Conservation (phyloP, 1,284 basidiomycete genomes). For the Cutaneotrichosporon curvatum region DNA sequence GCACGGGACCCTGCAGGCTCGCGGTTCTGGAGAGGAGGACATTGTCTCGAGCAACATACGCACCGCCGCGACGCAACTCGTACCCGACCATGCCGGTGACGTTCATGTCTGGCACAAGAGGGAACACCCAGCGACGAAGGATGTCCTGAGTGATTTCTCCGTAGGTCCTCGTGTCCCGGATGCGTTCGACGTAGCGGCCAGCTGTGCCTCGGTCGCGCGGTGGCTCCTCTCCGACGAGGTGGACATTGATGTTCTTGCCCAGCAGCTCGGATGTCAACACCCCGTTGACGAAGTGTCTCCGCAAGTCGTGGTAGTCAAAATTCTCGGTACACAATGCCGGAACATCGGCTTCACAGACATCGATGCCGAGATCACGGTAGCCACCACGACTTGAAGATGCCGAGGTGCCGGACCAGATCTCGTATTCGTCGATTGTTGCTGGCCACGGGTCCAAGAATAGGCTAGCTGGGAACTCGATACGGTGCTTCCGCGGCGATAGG, state of each 20-base stretch:
- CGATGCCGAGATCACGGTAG: conserved; percentile 47
- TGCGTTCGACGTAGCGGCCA: conserved; percentile 79
- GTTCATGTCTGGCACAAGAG: conserved; percentile 87
- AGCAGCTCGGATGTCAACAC: conserved; percentile 90
- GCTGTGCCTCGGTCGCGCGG: conserved; percentile 13
- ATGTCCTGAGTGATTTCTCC: conserved; percentile 89
- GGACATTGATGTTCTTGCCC: conserved; percentile 89
- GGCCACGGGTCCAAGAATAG: conserved; percentile 52
- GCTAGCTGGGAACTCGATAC: conserved; percentile 38
- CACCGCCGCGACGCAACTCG: conserved; percentile 74
- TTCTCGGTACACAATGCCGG: conserved; percentile 97
- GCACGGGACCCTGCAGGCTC: conserved; percentile 31
- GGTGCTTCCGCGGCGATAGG: conserved; percentile 32
- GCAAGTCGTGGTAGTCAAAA: conserved; percentile 91
- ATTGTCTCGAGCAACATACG: conserved; percentile 71
- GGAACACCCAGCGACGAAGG: conserved; percentile 85
- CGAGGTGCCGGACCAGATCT: conserved; percentile 67
- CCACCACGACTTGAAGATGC: conserved; percentile 26
- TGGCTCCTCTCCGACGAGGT: conserved; percentile 57
- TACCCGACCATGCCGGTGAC: conserved; percentile 73
- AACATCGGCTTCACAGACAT: conserved; percentile 53
- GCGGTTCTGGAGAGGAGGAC: conserved; percentile 67
- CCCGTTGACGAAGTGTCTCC: conserved; percentile 92
- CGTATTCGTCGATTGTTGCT: conserved; percentile 54
- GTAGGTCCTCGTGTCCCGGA: conserved; percentile 82